These are phyloP conservation scores for Kluyveromyces sp. DNA, from an alignment of 1,139 yeast species.

Conservation along the genomic window DNA sequence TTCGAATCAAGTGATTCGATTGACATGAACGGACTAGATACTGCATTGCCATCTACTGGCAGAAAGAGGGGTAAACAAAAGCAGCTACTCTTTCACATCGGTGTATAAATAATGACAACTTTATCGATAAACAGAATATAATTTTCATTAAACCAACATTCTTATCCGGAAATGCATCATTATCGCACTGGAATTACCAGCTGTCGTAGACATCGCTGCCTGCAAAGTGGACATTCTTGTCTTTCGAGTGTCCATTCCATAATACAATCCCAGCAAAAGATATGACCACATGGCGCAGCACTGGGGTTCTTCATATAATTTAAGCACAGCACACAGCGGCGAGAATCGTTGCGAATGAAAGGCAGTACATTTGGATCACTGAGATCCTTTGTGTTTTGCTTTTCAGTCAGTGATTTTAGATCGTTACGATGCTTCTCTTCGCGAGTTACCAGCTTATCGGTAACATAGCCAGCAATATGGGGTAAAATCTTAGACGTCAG, in stretches of 20 bases:
- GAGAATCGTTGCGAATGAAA: conserved; percentile 61
- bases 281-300: conserved; percentile 84
- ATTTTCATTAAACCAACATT: background rate
- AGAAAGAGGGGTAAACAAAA: conserved; percentile 37
- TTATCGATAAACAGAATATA: background rate
- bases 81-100: conserved; percentile 39
- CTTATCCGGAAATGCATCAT: conserved; percentile 9
- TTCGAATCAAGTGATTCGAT: conserved; percentile 9
- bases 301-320: conserved; percentile 77
- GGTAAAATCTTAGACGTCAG: conserved; percentile 40
- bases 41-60: conserved; percentile 13
- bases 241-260: conserved; percentile 84
- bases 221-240: conserved; percentile 87
- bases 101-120: conserved; percentile 21
- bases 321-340: conserved; percentile 79
- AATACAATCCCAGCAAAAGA: conserved; percentile 89
- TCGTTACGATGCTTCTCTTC: background rate
- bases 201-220: conserved; percentile 70
- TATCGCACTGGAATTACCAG: conserved; percentile 57
- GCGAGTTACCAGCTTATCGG: background rate
- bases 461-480: background rate
- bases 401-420: conserved; percentile 5
- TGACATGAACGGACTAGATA: conserved; percentile 5
- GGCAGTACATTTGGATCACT: conserved; percentile 52
- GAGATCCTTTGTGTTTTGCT: conserved; percentile 40